phyloP scores from a whole-genome alignment of 129 eudicot genomes.

The Flaveria trinervia region DNA sequence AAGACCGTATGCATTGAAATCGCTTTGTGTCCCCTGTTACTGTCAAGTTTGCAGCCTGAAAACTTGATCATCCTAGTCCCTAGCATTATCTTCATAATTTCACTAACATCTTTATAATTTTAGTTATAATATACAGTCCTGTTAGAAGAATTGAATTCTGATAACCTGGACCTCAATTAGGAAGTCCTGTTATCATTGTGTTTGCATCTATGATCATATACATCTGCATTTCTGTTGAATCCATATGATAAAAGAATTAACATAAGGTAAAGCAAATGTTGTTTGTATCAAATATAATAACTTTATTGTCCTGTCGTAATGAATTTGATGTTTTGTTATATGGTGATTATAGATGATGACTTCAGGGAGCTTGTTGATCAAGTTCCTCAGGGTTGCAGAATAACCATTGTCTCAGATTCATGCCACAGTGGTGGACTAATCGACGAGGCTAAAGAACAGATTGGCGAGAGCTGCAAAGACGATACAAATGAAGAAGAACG shows the following conservation, averaged over 20 bases:
- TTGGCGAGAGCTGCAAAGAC: slow-evolving; percentile 57
- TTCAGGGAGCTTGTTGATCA: slow-evolving; percentile 84
- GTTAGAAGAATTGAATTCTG: slow-evolving; percentile 1
- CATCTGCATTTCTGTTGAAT: slow-evolving; percentile 5
- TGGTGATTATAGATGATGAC: slow-evolving; percentile 66
- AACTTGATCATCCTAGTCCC: no score
- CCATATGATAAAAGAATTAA: not conserved
- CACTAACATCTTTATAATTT: no score
- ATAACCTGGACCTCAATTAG: not conserved
- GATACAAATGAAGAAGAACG: slow-evolving; percentile 30
- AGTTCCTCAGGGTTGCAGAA: slow-evolving; percentile 79
- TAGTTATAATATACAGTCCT: not conserved
- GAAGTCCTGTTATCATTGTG: slow-evolving; percentile 1
- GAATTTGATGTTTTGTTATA: slow-evolving; percentile 5
- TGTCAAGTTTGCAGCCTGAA: no score
- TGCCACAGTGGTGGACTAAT: slow-evolving; percentile 98
- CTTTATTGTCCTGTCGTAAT: slow-evolving; percentile 1
- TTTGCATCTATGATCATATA: not conserved
- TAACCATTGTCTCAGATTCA: slow-evolving; percentile 92
- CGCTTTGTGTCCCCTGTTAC: no score
- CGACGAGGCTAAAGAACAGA: slow-evolving; percentile 81
- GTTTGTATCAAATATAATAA: not conserved
- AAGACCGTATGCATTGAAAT: no score
- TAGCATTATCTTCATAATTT: no score
- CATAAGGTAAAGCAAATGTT: not conserved